Evolutionary conservation across 345 rosid species (phyloP).

Genomic region (Iberis pinnata): DNA sequence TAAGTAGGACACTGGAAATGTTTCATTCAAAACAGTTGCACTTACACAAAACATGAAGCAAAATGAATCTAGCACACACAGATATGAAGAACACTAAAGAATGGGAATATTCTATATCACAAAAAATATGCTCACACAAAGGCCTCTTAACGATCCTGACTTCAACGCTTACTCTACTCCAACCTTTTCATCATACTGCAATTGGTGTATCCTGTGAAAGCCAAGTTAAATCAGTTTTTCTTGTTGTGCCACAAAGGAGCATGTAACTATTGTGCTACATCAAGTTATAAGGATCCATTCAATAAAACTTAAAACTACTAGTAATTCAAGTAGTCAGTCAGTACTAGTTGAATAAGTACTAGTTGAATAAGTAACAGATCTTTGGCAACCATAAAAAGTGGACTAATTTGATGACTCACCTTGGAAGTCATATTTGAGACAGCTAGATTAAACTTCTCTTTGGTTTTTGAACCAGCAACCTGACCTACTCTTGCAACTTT

Average conservation of each 20-base stretch:
- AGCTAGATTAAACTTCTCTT: conserved; percentile 74
- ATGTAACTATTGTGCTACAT: conserved; percentile 5
- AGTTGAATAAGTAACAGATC: no score
- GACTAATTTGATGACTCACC: conserved; percentile 41
- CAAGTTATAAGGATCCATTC: no score
- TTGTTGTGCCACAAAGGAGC: neutral
- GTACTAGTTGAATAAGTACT: no score
- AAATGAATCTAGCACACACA: neutral
- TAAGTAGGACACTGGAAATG: neutral
- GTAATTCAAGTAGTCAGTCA: no score
- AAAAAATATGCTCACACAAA: conserved; percentile 23
- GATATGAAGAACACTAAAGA: conserved; percentile 25
- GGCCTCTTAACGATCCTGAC: conserved; percentile 13
- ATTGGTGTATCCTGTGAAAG: conserved; percentile 64
- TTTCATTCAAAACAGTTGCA: conserved; percentile 14
- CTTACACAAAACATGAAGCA: conserved; percentile 11
- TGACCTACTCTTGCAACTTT: conserved; percentile 91
- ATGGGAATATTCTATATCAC: conserved; percentile 22
- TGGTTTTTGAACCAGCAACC: conserved; percentile 76
- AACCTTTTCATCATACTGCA: conserved; percentile 41
- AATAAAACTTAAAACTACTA: no score
- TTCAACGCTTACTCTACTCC: conserved; percentile 14
- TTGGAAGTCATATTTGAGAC: conserved; percentile 75
- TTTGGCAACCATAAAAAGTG: no score
- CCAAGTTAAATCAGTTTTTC: conserved; percentile 1